Conservation (phyloP, 345 rosid genomes). For the Brassica napus region DNA sequence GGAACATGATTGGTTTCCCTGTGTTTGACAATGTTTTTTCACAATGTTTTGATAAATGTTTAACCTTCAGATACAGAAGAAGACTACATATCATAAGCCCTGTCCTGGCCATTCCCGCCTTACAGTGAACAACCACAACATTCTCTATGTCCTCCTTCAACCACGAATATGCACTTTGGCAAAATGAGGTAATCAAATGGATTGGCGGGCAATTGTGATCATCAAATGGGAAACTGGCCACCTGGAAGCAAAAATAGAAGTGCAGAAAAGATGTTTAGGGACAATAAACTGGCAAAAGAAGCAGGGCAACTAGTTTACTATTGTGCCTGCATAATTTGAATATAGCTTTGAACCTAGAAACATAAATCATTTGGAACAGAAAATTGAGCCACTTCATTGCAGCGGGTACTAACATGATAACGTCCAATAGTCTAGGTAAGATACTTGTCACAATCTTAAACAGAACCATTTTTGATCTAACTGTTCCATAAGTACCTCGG, state of each 20-base stretch:
- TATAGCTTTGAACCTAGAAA: conserved; percentile 6
- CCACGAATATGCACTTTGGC: conserved; percentile 89
- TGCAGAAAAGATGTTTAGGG: background rate
- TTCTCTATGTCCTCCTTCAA: conserved; percentile 90
- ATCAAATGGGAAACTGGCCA: conserved; percentile 89
- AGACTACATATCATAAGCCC: conserved; percentile 93
- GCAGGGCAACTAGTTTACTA: background rate
- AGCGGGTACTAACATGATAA: background rate
- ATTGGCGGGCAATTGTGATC: conserved; percentile 91
- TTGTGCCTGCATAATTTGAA: background rate
- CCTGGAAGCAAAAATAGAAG: conserved; percentile 45
- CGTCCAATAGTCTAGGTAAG: background rate
- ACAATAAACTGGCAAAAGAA: background rate
- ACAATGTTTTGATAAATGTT: background rate
- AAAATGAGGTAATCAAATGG: conserved; percentile 70
- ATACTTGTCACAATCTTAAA: conserved; percentile 5
- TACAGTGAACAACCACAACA: conserved; percentile 90
- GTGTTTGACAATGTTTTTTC: conserved; percentile 16
- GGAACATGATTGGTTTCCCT: conserved; percentile 6
- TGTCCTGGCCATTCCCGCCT: conserved; percentile 95
- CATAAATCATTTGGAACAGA: conserved; percentile 4
- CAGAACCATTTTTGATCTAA: background rate
- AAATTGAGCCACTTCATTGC: background rate
- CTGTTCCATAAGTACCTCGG: background rate
- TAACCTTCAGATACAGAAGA: conserved; percentile 72